Conservation (phyloP, 176 grass and related monocot genomes). For the Thinopyrum elongatum region DNA sequence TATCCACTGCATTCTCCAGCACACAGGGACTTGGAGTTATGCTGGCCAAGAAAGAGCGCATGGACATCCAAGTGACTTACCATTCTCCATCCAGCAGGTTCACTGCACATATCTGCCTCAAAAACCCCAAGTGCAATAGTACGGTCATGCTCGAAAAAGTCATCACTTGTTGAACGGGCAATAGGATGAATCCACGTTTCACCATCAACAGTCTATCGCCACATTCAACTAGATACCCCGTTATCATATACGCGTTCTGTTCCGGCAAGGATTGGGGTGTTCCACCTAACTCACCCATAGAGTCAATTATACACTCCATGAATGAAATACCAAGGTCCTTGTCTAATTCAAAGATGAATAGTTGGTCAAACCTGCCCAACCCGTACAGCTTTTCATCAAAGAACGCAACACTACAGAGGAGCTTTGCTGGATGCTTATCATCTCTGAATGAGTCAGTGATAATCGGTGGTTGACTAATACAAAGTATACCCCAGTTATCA, state of each 20-base stretch:
- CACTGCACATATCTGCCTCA: not conserved
- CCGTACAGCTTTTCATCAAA: not conserved
- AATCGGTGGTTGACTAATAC: not conserved
- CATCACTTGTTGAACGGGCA: not conserved
- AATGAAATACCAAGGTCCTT: not conserved
- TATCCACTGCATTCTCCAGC: not conserved
- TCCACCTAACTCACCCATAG: no score
- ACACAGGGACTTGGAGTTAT: conserved; percentile 18
- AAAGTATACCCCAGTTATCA: not conserved
- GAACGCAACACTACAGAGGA: not conserved
- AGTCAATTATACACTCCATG: not conserved
- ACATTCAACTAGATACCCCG: not conserved
- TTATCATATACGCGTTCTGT: no score
- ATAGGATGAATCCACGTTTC: not conserved
- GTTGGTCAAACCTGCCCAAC: not conserved
- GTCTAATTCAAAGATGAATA: not conserved
- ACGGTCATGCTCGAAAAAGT: not conserved
- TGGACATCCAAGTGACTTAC: not conserved
- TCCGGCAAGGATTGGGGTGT: no score
- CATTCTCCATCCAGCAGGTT: not conserved
- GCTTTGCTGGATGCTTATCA: not conserved
- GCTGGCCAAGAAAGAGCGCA: conserved; percentile 22
- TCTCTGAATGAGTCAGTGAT: not conserved
- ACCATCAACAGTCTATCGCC: not conserved
- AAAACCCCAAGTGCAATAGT: not conserved